Evolutionary conservation across 176 grass and related monocot genomes (phyloP).

Genomic region (Carex myosuroides): DNA sequence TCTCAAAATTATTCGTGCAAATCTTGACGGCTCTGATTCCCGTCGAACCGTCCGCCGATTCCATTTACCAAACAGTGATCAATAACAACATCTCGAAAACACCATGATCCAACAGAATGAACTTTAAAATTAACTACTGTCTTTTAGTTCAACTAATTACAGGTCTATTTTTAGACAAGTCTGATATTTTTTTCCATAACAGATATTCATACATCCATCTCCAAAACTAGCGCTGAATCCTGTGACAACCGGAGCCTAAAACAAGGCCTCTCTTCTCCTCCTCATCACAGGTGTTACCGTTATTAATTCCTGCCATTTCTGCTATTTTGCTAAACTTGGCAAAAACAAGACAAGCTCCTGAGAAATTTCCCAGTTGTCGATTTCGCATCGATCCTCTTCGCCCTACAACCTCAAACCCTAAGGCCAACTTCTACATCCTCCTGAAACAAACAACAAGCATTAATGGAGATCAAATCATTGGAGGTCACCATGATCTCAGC

Average conservation of each 20-base stretch:
- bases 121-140: not conserved
- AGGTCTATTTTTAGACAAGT: not conserved
- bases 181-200: not conserved
- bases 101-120: not conserved
- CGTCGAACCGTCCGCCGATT: no score
- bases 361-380: not conserved
- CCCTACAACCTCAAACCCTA: not conserved
- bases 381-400: not conserved
- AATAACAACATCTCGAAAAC: no score
- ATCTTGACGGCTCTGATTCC: no score
- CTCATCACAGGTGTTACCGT: not conserved
- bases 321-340: not conserved
- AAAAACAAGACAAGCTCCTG: not conserved
- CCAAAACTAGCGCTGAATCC: not conserved
- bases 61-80: no score
- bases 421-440: not conserved
- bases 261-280: not conserved
- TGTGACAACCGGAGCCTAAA: not conserved
- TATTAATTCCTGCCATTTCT: not conserved
- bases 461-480: constrained; percentile 36
- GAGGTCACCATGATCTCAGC: constrained; percentile 71
- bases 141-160: not conserved
- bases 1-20: no score
- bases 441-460: not conserved
- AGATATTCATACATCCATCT: not conserved